These are phyloP conservation scores for Oryza coarctata DNA, from an alignment of 176 grass and related monocot genomes.

Conservation along the genomic window DNA sequence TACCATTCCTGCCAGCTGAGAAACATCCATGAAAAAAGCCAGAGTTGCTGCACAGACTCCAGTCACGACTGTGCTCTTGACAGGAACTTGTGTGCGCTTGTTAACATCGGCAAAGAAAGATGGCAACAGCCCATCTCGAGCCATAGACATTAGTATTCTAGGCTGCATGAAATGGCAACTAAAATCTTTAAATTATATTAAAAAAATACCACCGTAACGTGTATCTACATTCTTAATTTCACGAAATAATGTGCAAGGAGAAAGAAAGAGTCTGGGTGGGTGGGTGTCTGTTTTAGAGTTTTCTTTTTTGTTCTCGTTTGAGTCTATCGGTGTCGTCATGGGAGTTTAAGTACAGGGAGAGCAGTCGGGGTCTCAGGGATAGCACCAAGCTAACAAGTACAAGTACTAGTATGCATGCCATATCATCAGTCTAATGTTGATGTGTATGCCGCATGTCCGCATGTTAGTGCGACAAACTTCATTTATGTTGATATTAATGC, in stretches of 20 bases:
- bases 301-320: not conserved
- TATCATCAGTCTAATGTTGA: not conserved
- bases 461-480: not conserved
- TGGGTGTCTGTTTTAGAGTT: not conserved
- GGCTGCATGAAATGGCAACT: conserved; percentile 53
- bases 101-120: conserved; percentile 87
- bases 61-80: conserved; percentile 82
- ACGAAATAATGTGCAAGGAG: not conserved
- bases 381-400: not conserved
- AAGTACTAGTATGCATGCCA: not conserved
- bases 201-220: no score
- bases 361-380: no score
- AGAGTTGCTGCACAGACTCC: conserved; percentile 71
- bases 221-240: not conserved
- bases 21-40: conserved; percentile 93
- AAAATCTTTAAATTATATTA: not conserved
- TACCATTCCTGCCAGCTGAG: conserved; percentile 99
- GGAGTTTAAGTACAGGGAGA: not conserved
- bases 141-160: conserved; percentile 99
- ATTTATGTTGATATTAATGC: not conserved
- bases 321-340: not conserved
- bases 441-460: not conserved
- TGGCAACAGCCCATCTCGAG: conserved; percentile 89
- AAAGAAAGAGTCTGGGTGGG: not conserved
- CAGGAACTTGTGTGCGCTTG: conserved; percentile 80